Conservation (phyloP, 2,329 filamentous ascomycete genomes). For the Talaromyces rugulosus region DNA sequence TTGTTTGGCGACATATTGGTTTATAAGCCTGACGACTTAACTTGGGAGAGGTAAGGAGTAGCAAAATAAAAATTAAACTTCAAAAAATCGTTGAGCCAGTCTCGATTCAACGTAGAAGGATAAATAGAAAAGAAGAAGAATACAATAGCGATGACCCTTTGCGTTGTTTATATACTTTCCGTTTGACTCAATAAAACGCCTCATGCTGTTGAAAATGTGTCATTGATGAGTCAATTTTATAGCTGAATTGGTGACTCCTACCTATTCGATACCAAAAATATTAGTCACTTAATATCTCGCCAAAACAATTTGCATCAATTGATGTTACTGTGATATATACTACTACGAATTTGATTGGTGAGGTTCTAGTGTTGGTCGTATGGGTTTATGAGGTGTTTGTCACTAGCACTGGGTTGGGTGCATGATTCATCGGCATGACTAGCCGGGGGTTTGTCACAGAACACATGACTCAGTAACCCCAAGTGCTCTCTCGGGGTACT, state of each 20-base stretch:
- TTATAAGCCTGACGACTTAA: background rate
- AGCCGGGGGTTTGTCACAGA: no score
- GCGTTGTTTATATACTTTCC: background rate
- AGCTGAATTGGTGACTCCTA: no score
- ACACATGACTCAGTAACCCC: background rate
- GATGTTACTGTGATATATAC: no score
- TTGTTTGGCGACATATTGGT: background rate
- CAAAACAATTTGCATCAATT: background rate
- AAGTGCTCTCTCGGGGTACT: no score
- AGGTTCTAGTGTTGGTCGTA: no score
- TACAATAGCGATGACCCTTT: background rate
- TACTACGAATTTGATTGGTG: no score
- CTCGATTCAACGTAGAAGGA: background rate
- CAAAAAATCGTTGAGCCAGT: background rate
- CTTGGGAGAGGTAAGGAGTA: background rate
- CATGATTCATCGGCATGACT: no score
- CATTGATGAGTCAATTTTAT: background rate
- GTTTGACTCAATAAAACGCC: background rate
- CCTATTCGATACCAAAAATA: background rate
- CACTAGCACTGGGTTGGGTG: background rate
- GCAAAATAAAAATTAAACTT: background rate
- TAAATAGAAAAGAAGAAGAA: background rate
- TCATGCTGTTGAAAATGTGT: background rate
- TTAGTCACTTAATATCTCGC: background rate
- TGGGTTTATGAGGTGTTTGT: background rate